Evolutionary conservation across 768 basidiomycete species (phyloP).

Genomic region (Mycena vitilis): DNA sequence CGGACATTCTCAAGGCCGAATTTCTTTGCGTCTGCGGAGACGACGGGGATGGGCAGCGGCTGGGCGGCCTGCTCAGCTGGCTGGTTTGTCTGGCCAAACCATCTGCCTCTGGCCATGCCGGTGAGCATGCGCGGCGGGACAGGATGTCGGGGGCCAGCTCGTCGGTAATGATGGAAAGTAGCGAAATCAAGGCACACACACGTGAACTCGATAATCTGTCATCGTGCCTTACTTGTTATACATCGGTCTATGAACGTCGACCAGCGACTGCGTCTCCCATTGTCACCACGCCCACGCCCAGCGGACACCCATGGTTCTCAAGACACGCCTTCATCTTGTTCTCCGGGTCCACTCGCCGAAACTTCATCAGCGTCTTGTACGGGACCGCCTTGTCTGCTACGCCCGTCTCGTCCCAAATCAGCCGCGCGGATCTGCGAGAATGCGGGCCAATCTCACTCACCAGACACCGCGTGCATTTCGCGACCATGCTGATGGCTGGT

Average conservation of each 20-base stretch:
- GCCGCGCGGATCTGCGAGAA: conserved; percentile 18
- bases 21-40: conserved; percentile 81
- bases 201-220: background rate
- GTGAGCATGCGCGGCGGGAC: conserved; percentile 18
- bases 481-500: conserved; percentile 68
- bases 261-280: conserved; percentile 70
- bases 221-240: no score
- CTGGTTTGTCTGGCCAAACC: conserved; percentile 47
- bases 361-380: conserved; percentile 80
- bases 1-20: conserved; percentile 98
- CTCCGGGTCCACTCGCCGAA: conserved; percentile 66
- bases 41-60: conserved; percentile 47
- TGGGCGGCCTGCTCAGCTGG: conserved; percentile 39
- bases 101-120: conserved; percentile 49
- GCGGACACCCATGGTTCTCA: conserved; percentile 72
- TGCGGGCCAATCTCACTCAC: conserved; percentile 55
- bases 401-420: conserved; percentile 56
- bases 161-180: conserved; percentile 5
- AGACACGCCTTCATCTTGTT: conserved; percentile 68
- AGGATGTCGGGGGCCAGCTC: conserved; percentile 26
- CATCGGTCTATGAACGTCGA: no score
- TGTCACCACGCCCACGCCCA: conserved; percentile 59
- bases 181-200: background rate
- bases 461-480: conserved; percentile 77
- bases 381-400: conserved; percentile 78